Conservation (phyloP, 345 rosid genomes). For the Euphorbia peplus region DNA sequence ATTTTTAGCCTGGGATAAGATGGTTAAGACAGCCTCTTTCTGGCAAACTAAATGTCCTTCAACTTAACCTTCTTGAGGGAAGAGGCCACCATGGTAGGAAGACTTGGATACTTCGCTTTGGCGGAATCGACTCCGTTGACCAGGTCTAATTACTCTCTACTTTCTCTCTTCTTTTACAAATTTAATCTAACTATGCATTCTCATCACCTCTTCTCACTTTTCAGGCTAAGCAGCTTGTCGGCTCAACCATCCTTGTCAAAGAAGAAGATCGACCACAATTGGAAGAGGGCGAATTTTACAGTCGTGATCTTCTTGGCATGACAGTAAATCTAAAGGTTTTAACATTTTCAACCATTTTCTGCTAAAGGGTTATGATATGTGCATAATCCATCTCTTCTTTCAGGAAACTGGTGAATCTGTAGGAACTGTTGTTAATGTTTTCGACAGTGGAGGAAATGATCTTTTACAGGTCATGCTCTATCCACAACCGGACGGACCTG, state of each 20-base stretch:
- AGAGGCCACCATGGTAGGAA: conserved; percentile 70
- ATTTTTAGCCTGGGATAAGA: conserved; percentile 72
- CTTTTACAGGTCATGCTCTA: conserved; percentile 70
- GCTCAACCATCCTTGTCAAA: conserved; percentile 70
- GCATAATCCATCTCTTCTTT: background rate
- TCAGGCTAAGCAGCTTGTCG: conserved; percentile 82
- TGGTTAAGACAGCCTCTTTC: conserved; percentile 66
- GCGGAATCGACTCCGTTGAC: conserved; percentile 63
- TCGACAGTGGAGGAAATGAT: conserved; percentile 76
- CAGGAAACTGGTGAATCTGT: conserved; percentile 75
- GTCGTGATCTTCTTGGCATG: conserved; percentile 90
- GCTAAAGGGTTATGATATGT: background rate
- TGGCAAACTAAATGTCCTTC: conserved; percentile 61
- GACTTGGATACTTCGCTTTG: conserved; percentile 82
- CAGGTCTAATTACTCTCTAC: conserved; percentile 36
- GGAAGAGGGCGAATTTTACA: conserved; percentile 73
- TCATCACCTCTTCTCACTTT: background rate
- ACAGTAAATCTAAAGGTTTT: conserved; percentile 62
- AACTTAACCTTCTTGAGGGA: conserved; percentile 77
- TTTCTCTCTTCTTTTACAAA: background rate
- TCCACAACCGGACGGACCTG: conserved; percentile 29
- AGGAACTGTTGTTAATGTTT: conserved; percentile 76
- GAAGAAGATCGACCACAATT: conserved; percentile 78
- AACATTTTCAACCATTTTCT: conserved; percentile 6
- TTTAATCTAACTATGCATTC: background rate